Percentiles rank a stretch among this genome's conserved stretches.
Conservation (phyloP, 306 rosid species). For the Medicago ruthenica region DNA sequence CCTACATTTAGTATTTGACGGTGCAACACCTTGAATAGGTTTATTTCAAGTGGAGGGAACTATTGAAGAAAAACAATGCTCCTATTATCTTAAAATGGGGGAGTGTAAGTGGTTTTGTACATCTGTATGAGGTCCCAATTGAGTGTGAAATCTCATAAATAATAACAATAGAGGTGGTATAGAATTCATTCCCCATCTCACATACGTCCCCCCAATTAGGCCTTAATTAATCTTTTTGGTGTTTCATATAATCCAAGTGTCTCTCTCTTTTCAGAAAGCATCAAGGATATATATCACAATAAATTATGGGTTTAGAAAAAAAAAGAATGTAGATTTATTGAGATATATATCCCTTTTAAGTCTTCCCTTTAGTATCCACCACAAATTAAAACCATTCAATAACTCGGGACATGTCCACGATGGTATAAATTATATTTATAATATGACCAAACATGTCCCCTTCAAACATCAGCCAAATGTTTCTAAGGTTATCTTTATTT, state of each 20-base stretch:
- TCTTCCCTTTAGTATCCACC: constrained; percentile 38
- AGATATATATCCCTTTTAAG: constrained; percentile 24
- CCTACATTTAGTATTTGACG: too few relatives aligned
- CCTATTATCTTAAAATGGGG: too few relatives aligned
- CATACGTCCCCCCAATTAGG: background rate
- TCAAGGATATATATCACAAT: constrained; percentile 6
- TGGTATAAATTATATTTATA: constrained; percentile 18
- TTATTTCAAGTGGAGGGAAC: too few relatives aligned
- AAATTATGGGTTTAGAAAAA: constrained; percentile 3
- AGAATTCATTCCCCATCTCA: constrained; percentile 39
- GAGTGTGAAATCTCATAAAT: constrained; percentile 54
- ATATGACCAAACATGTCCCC: constrained; percentile 38
- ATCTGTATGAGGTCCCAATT: constrained; percentile 59
- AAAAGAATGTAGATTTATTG: constrained; percentile 34
- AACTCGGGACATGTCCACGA: constrained; percentile 28
- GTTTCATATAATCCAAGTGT: constrained; percentile 40
- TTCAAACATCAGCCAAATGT: constrained; percentile 43
- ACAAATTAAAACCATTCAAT: constrained; percentile 40
- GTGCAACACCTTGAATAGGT: too few relatives aligned
- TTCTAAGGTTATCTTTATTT: constrained; percentile 40
- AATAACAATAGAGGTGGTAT: constrained; percentile 46
- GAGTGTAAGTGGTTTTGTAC: constrained; percentile 20
- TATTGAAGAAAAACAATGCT: too few relatives aligned
- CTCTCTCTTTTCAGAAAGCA: constrained; percentile 45
- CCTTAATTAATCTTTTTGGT: constrained; percentile 19